These are phyloP conservation scores for Vitis rupestris DNA, from an alignment of 164 flowering plant genomes.

Conservation along the genomic window DNA sequence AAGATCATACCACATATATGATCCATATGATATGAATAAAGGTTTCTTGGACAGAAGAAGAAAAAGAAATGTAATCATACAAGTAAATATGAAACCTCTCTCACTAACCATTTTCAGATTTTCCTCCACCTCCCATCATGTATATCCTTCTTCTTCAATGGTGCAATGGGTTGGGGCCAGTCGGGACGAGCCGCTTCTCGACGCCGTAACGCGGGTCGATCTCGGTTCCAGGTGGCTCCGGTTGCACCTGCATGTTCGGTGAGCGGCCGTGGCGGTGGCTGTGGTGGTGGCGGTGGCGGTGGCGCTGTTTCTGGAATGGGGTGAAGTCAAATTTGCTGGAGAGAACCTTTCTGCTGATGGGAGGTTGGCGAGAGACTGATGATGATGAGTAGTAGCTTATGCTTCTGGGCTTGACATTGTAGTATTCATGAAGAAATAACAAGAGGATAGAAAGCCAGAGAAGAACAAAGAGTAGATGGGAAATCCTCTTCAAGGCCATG, in stretches of 20 bases:
- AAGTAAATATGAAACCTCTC: neutral
- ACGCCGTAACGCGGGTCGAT: constrained; percentile 46
- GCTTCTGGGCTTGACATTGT: constrained; percentile 18
- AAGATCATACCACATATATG: constrained; percentile 7
- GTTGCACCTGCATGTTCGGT: neutral
- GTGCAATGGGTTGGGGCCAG: constrained; percentile 58
- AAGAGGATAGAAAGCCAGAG: constrained; percentile 40
- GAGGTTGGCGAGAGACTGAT: constrained; percentile 7
- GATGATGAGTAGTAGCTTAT: constrained; percentile 4
- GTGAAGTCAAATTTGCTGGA: constrained; percentile 41
- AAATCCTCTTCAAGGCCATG: constrained; percentile 28
- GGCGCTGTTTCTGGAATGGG: constrained; percentile 21
- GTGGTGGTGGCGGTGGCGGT: constrained; percentile 11
- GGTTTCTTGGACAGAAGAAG: neutral
- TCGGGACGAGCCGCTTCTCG: constrained; percentile 46
- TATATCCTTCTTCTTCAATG: constrained; percentile 16
- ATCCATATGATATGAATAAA: neutral
- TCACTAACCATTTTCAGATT: constrained; percentile 8
- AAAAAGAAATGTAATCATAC: neutral
- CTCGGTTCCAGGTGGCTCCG: constrained; percentile 21
- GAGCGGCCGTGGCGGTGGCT: neutral
- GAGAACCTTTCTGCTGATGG: constrained; percentile 29
- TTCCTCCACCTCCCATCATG: neutral
- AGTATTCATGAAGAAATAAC: constrained; percentile 33
- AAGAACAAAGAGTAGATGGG: constrained; percentile 19